Percentiles rank a stretch among this genome's conserved stretches.
Evolutionary conservation across 2,329 filamentous ascomycete species (phyloP).

Genomic region (Talaromyces sp.): DNA sequence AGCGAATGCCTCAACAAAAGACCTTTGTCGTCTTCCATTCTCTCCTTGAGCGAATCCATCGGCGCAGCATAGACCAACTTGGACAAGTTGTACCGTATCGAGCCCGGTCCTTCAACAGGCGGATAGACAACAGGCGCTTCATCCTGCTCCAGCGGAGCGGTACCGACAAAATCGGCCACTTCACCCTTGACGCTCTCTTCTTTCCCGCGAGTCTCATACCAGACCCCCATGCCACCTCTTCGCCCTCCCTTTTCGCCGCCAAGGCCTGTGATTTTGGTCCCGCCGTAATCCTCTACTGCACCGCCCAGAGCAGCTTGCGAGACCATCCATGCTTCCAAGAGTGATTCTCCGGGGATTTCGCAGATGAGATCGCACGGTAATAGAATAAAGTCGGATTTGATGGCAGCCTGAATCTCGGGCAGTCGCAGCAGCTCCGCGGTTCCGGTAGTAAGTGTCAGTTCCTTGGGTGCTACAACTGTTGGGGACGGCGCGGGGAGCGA

Average conservation of each 20-base stretch:
- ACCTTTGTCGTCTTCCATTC: conserved; percentile 65
- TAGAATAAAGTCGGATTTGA: conserved; percentile 82
- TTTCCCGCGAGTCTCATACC: conserved; percentile 74
- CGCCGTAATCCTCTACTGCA: conserved; percentile 27
- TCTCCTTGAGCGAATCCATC: conserved; percentile 81
- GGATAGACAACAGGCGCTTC: conserved; percentile 50
- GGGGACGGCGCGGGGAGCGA: conserved; percentile 43
- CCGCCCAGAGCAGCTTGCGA: conserved; percentile 64
- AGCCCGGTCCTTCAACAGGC: conserved; percentile 48
- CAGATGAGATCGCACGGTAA: conserved; percentile 92
- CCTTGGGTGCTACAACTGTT: conserved; percentile 71
- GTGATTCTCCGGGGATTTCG: conserved; percentile 74
- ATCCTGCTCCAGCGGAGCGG: conserved; percentile 58
- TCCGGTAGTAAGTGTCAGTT: conserved; percentile 75
- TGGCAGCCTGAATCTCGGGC: conserved; percentile 69
- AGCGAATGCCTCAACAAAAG: conserved; percentile 68
- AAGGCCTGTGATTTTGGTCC: conserved; percentile 42
- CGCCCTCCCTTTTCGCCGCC: conserved; percentile 54
- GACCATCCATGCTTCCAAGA: conserved; percentile 90
- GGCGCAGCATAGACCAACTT: conserved; percentile 81
- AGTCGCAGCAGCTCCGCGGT: conserved; percentile 84
- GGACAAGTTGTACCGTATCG: conserved; percentile 63
- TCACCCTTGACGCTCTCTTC: conserved; percentile 77
- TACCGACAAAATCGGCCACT: conserved; percentile 87
- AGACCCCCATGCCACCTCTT: conserved; percentile 80